phyloP scores from a whole-genome alignment of 352 stramenopile species.

The Phytophthora pini region DNA sequence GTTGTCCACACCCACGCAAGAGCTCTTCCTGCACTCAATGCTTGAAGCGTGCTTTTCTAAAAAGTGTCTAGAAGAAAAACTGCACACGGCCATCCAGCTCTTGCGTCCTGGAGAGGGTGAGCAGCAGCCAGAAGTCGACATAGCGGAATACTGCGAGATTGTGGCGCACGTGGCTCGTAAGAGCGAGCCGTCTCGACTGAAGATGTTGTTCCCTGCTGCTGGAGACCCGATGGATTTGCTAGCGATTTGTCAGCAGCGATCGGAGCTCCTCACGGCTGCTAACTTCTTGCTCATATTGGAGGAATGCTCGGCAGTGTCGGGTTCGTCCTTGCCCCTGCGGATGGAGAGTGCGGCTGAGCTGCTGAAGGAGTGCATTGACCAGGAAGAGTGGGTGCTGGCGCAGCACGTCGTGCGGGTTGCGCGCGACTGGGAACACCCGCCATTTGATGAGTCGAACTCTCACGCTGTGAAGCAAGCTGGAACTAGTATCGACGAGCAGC shows the following conservation, averaged over 20 bases:
- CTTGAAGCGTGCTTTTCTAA: constrained; percentile 70
- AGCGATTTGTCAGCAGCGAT: constrained; percentile 61
- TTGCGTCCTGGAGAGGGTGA: constrained; percentile 41
- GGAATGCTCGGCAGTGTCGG: constrained; percentile 54
- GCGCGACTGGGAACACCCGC: constrained; percentile 72
- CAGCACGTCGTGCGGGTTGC: constrained; percentile 84
- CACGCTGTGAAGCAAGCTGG: constrained; percentile 1
- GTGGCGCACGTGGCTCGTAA: constrained; percentile 85
- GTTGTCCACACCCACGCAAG: constrained; percentile 73
- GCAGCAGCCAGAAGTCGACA: constrained; percentile 35
- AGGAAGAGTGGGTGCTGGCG: constrained; percentile 77
- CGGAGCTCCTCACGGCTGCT: constrained; percentile 77
- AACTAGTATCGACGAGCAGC: constrained; percentile 68
- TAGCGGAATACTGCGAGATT: constrained; percentile 87
- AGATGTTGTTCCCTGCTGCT: constrained; percentile 68
- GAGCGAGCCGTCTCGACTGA: constrained; percentile 79
- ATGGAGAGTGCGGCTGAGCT: constrained; percentile 70
- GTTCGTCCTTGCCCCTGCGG: constrained; percentile 38
- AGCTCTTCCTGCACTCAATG: constrained; percentile 85
- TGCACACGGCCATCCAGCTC: constrained; percentile 58
- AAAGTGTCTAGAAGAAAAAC: constrained; percentile 46
- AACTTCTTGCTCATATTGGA: constrained; percentile 88
- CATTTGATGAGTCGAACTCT: constrained; percentile 25
- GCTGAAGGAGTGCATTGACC: constrained; percentile 73
- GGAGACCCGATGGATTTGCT: constrained; percentile 78